Base-by-base conservation (phyloP, 2,329 filamentous ascomycete species). In the Phaeosphaeriaceae sp. region DNA sequence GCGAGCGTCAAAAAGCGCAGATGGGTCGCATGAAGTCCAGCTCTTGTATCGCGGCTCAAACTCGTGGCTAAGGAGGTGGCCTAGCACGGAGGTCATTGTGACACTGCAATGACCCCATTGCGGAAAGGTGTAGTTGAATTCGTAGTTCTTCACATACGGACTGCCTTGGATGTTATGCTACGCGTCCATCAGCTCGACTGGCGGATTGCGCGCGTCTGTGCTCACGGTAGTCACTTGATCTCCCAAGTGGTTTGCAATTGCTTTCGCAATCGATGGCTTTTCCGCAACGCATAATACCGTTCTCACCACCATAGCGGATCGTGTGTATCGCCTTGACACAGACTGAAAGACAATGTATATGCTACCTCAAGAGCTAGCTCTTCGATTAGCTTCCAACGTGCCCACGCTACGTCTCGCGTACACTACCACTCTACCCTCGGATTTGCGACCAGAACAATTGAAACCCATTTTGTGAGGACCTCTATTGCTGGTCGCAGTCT, bases 181-280 rank as follows among this genome's bases (percentile, higher is more conserved):
- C 29, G 16, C 9, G 36, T n/a, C 13, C 15, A 29, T 63, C 42
- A 61, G 59, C 36, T 26, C 23, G 23, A 26, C 4, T 26, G 18
- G 32, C 12, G 28, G 18, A 7, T 6, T 36, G 18, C 17, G 6
- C 18, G 30, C 12, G 20, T 12, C n/a, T 32, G 7, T 15, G 62
- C 66, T 49, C 54, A 95, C 91, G 46, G 84, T 87, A 71, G 84
- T 83, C 50, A 87, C 80, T 39, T 90, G 90, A 41, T 93, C 93
- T 26, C 89, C 89, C 21, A 99, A 82, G 78, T 97, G 93, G 49
- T 86, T 84, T 32, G 94, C 90, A 42, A 99, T 93, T 30, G 93
- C 92, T 75, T 94, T 97, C 49, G 94, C 91, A 56, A 99, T 97
- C 34, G 93, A 96, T 29, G 92, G 92, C 81, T 99, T 92, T 74